Conservation (phyloP, 2,329 filamentous ascomycete species). For the Pseudofabraea citricarpa region DNA sequence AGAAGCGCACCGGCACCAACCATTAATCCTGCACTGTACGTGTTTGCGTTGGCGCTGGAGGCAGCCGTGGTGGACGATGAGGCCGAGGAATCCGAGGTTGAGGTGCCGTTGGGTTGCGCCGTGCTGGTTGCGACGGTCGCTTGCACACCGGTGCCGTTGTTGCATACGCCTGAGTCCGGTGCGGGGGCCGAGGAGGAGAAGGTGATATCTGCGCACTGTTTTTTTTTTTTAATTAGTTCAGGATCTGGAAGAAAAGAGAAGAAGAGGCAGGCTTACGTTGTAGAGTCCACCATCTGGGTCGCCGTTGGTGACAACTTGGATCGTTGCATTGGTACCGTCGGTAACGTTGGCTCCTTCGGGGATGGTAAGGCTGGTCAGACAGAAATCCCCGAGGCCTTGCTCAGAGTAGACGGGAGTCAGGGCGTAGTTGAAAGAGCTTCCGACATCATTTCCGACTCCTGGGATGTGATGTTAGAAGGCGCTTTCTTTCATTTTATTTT, state of each 20-base stretch:
- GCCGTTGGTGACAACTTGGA: slow-evolving; percentile 67
- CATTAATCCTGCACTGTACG: background rate
- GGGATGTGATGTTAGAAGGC: too few species aligned
- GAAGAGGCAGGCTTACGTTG: slow-evolving; percentile 42
- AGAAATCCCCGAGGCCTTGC: slow-evolving; percentile 51
- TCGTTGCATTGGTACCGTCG: slow-evolving; percentile 60
- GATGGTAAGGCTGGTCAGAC: slow-evolving; percentile 54
- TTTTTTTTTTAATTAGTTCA: background rate
- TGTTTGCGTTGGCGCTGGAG: background rate
- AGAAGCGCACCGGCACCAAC: slow-evolving; percentile 5
- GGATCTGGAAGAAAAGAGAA: background rate
- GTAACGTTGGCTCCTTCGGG: slow-evolving; percentile 40
- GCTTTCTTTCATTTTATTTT: background rate
- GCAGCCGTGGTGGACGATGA: slow-evolving; percentile 1
- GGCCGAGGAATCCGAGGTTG: background rate
- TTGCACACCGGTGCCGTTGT: slow-evolving; percentile 47
- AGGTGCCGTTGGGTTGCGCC: slow-evolving; percentile 11
- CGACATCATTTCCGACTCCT: slow-evolving; percentile 15
- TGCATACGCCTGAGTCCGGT: slow-evolving; percentile 47
- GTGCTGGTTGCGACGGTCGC: slow-evolving; percentile 23
- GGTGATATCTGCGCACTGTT: slow-evolving; percentile 68
- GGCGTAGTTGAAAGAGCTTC: slow-evolving; percentile 20
- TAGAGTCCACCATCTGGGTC: slow-evolving; percentile 59
- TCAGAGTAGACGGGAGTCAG: slow-evolving; percentile 16
- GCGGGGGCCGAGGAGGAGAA: slow-evolving; percentile 49